phyloP scores from a whole-genome alignment of 139 green algal genomes.

The Edaphochlamys debaryana region DNA sequence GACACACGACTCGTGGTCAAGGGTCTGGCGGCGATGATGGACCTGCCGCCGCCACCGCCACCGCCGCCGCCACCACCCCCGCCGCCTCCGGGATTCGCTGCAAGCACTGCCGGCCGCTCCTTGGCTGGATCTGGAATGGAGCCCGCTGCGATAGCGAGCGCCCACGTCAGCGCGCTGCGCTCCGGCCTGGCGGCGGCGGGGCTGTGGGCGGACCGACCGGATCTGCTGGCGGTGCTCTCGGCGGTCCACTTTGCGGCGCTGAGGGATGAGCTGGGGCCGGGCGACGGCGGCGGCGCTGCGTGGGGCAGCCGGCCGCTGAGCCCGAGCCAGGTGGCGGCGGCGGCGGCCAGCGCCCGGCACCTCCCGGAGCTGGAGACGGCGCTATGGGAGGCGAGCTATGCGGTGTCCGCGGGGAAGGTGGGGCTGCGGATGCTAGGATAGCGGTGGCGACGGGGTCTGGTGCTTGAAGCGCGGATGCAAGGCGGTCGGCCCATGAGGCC shows the following conservation, averaged over 20 bases:
- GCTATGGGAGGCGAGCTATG: neutral
- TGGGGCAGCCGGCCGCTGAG: neutral
- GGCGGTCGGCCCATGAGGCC: too few species aligned
- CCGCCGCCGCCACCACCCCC: neutral
- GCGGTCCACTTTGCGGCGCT: neutral
- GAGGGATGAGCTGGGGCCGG: neutral
- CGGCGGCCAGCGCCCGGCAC: too few species aligned
- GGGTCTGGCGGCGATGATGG: neutral
- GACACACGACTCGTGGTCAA: constrained; percentile 6
- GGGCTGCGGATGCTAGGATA: too few species aligned
- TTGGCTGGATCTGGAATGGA: neutral
- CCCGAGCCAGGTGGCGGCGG: neutral
- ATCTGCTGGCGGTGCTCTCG: neutral
- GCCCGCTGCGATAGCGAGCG: neutral
- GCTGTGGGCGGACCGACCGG: constrained; percentile 7
- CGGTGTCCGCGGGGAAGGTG: too few species aligned
- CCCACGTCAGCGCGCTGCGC: neutral
- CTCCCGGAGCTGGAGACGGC: constrained; percentile 12
- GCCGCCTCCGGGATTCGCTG: too few species aligned
- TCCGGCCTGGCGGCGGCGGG: neutral
- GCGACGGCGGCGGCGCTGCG: neutral
- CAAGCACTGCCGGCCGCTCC: too few species aligned
- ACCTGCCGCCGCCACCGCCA: neutral
- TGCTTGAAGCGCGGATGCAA: too few species aligned
- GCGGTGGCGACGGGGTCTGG: too few species aligned